phyloP scores from a whole-genome alignment of 306 rosid species.

The Mucuna pruriens region DNA sequence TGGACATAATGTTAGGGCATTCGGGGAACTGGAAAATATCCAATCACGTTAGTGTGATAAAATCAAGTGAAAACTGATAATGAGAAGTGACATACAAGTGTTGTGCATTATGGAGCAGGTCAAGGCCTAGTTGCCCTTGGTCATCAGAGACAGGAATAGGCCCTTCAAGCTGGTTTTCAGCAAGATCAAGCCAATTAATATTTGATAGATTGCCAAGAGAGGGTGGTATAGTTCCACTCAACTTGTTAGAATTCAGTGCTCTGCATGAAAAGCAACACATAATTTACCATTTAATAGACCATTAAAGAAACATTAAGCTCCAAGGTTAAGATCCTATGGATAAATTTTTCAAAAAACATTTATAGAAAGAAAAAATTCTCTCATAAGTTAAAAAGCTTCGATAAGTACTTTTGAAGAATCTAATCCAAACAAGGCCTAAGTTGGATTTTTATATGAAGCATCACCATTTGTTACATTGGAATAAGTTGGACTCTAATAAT shows the following conservation, averaged over 20 bases:
- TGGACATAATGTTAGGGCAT: conserved; percentile 33
- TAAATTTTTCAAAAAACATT: too few species aligned
- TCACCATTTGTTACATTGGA: background rate
- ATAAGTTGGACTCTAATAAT: background rate
- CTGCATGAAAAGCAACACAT: conserved; percentile 41
- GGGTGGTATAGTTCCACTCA: conserved; percentile 54
- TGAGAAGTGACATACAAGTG: conserved; percentile 55
- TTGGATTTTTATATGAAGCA: background rate
- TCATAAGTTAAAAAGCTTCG: too few species aligned
- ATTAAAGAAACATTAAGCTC: conserved; percentile 23
- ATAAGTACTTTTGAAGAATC: too few species aligned
- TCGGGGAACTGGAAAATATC: conserved; percentile 27
- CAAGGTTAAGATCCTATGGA: too few species aligned
- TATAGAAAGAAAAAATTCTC: too few species aligned
- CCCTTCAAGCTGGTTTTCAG: conserved; percentile 56
- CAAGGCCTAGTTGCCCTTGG: conserved; percentile 49
- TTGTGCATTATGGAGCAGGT: conserved; percentile 46
- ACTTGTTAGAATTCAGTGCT: conserved; percentile 51
- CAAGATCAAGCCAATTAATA: conserved; percentile 56
- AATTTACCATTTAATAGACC: conserved; percentile 19
- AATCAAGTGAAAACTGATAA: conserved; percentile 23
- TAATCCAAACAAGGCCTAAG: too few species aligned
- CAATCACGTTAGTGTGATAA: conserved; percentile 5
- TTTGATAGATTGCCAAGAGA: conserved; percentile 55
- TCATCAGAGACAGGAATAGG: conserved; percentile 51